Evolutionary conservation across 73 alveolate genomes (phyloP), one percentile per base, ranked within the genome.

Genomic region (Effrenium voratum): DNA sequence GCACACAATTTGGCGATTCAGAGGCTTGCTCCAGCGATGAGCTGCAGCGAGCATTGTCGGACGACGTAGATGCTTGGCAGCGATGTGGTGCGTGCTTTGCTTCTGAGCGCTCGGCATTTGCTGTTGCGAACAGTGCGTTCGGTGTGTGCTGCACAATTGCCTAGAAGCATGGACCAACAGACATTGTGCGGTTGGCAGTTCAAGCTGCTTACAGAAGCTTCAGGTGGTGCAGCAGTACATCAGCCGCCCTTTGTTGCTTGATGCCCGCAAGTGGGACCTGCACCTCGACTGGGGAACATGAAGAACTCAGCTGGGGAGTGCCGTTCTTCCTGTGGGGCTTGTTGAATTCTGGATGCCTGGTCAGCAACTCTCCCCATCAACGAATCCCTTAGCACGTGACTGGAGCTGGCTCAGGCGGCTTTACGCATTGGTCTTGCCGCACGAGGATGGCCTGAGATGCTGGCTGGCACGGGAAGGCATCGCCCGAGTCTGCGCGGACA

Each of bases 241-340:
- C 52, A 60, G 88, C 97, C 50, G 75, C 16, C 97, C 97, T 28
- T 76, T 90, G 88, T 59, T 90, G 73, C 34, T 90, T 38, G 88
- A 90, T 36, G 97, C 88, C 34, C 97, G 76, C 87, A 90, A 90
- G 66, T 90, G 97, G 97, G 97, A 90, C 87, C 50, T 90, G 97
- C 41, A 76, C 55, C 97, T 68, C 44, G 97, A 87, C 49, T 52
- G 63, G 8, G 63, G 19, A 19, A 52, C 19, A 19, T 12, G 63
- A 52, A 52, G 63, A 19, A 19, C 63, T 52, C 8, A 19, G 19
- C 63, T 52, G 63, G 19, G 19, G 63, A 52, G 63, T 19, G 26
- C 19, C 19, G 8, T 12, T 12, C 63, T 19, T 52, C 19, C 19
- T 52, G 8, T 52, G 63, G 63, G 63, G 63, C 8, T 52, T 52